Evolutionary conservation across 768 basidiomycete species (phyloP), one percentile per base, ranked within the genome.

Genomic region (Ephemerocybe angulata): DNA sequence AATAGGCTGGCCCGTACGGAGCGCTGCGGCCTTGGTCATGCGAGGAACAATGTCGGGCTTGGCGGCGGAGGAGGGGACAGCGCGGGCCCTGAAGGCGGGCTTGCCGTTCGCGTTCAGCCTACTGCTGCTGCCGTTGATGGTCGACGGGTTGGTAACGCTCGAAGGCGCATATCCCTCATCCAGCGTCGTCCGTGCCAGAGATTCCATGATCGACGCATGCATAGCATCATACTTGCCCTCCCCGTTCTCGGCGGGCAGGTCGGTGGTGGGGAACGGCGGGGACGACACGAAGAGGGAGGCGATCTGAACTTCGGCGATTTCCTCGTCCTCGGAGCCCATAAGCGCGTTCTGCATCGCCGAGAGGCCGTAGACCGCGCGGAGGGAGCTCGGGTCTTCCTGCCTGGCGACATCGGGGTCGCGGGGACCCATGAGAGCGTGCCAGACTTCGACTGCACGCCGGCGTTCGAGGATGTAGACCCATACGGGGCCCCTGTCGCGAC

Each of bases 381-480:
- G 72, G n/a, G 86, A 86, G 64, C 80, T 76, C 46, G 87, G 85
- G 3, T 83, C 70, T 50, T 80, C 72, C 40, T 66, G 47, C 22
- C 79, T 76, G 0, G 87, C 87, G 13, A 78, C 62, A 30, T 76
- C 76, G 24, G 86, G 82, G 66, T 88, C 85, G 28, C 67, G 58
- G 65, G 85, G 73, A 53, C 88, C 87, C 80, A 92, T 88, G 62
- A 93, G 81, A 0, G 86, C 83, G 43, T 81, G 75, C 79, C 87
- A 86, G 50, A 90, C 88, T 68, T 90, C 85, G 46, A 93, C 86
- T 5, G 91, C 87, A 35, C 87, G 82, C 50, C 87, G 77, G 33
- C 90, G 83, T 66, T 92, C 91, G 58, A 93, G 85, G 35, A 93
- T 87, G 68, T 92, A 93, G 21, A 93, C 89, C 88, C 91, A 92